These are phyloP conservation scores for Colletotrichum agaves DNA, from an alignment of 2,329 filamentous ascomycete genomes.

Conservation along the genomic window DNA sequence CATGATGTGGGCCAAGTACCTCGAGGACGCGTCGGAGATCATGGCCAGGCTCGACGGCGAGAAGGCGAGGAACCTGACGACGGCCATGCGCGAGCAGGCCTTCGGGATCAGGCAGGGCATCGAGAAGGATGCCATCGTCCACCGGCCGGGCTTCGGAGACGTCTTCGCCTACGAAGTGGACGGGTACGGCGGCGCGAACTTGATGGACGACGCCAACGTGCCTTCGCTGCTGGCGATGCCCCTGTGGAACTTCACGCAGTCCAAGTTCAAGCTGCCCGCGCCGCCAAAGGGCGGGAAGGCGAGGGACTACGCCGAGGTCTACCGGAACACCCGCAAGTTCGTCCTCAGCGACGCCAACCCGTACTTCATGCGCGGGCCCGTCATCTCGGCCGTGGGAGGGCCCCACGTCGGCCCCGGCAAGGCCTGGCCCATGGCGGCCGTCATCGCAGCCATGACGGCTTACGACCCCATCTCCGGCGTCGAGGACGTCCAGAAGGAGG, in stretches of 20 bases:
- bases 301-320: slow-evolving; percentile 69
- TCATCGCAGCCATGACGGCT: slow-evolving; percentile 63
- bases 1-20: slow-evolving; percentile 79
- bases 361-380: slow-evolving; percentile 76
- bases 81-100: slow-evolving; percentile 66
- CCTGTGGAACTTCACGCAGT: slow-evolving; percentile 65
- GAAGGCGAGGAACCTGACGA: slow-evolving; percentile 55
- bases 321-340: slow-evolving; percentile 83
- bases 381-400: slow-evolving; percentile 78
- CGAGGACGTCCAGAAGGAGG: slow-evolving; percentile 47
- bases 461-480: slow-evolving; percentile 42
- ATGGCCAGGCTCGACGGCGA: slow-evolving; percentile 58
- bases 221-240: slow-evolving; percentile 74
- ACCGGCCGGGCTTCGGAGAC: slow-evolving; percentile 61
- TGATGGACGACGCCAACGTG: slow-evolving; percentile 80
- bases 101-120: slow-evolving; percentile 74
- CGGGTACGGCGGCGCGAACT: slow-evolving; percentile 72
- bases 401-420: slow-evolving; percentile 70
- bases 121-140: slow-evolving; percentile 75
- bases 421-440: slow-evolving; percentile 67
- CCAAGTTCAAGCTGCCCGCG: slow-evolving; percentile 21
- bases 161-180: slow-evolving; percentile 84
- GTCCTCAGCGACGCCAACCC: slow-evolving; percentile 81
- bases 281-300: slow-evolving; percentile 44
- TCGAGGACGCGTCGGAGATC: slow-evolving; percentile 60